Base-by-base conservation (phyloP, 768 basidiomycete genomes). In the Exidia glandulosa region DNA sequence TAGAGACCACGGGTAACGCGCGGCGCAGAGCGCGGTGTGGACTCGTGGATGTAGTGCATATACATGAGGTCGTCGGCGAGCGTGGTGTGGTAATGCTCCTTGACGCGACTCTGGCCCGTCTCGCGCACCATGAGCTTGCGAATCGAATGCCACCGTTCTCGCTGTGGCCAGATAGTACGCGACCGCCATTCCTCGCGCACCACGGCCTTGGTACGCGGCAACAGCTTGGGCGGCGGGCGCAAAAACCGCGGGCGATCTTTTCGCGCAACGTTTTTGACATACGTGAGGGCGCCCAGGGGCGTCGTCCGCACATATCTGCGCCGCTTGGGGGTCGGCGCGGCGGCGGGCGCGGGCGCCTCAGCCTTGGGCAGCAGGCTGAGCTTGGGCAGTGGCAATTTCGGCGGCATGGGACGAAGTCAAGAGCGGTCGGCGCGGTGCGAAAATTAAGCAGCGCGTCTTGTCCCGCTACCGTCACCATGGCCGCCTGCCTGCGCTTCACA, bases 21-120 rank as follows among this genome's bases (percentile, higher is more conserved):
- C 9, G 77, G 77, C 12, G 78, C 73, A 13, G 80, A 79, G 52
- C 77, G 79, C 4, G 79, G 73, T n/a, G 71, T 76, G 47, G 76
- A 72, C 66, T 85, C 79, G 73, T 97, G 95, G 56, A 81, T 76
- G 76, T 97, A 96, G 58, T 87, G 88, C 81, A 97, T 86, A 80
- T 99, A 99, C 81, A 98, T 84, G 66, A 94, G 77, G 74, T 97
- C 81, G 72, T 94, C 88, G 25, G 83, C 83, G 62, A 98, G 79
- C 9, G 93, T 86, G 37, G 76, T 74, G 72, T 88, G 70, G 76
- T 96, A 97, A 76, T 97, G 92, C 63, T 91, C 85, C 58, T 79
- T 77, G 59, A 93, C 80, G 45, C 94, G 84, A 63, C 81, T 86
- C 60, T 81, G 78, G 4, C 84, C 82, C 60, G 83, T 86, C 67